phyloP scores from a whole-genome alignment of 116 monocot species.

The Iris pallida region DNA sequence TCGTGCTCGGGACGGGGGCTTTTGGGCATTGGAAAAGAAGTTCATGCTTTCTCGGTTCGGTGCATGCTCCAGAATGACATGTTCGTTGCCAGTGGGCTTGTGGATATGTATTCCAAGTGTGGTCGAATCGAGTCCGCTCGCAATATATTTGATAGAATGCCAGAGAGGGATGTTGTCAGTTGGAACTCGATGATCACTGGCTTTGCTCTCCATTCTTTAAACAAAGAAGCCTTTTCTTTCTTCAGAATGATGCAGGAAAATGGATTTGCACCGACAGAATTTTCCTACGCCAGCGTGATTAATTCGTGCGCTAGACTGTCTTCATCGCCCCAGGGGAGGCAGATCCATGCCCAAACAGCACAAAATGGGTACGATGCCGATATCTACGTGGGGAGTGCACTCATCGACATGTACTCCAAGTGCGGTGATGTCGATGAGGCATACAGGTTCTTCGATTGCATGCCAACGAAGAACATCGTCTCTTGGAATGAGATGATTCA shows the following conservation, averaged over 20 bases:
- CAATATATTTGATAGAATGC: slow-evolving; percentile 51
- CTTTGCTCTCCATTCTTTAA: slow-evolving; percentile 52
- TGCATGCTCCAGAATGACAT: slow-evolving; percentile 42
- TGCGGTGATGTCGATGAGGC: slow-evolving; percentile 67
- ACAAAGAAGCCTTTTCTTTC: slow-evolving; percentile 53
- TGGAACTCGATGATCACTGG: slow-evolving; percentile 97
- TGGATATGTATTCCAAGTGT: slow-evolving; percentile 87
- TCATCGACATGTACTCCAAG: slow-evolving; percentile 89
- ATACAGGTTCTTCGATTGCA: slow-evolving; percentile 44
- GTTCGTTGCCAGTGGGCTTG: slow-evolving; percentile 80
- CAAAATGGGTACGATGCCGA: slow-evolving; percentile 48
- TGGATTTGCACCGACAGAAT: slow-evolving; percentile 61
- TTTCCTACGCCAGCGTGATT: slow-evolving; percentile 73
- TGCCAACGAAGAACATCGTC: slow-evolving; percentile 64
- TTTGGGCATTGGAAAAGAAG: slow-evolving; percentile 56
- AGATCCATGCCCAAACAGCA: slow-evolving; percentile 54
- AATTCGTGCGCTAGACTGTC: slow-evolving; percentile 73
- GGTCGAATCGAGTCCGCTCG: slow-evolving; percentile 46
- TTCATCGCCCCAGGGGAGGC: slow-evolving; percentile 65
- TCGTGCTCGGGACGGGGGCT: slow-evolving; percentile 56
- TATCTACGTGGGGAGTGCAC: slow-evolving; percentile 66
- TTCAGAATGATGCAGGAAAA: slow-evolving; percentile 61
- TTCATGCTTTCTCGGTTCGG: slow-evolving; percentile 61
- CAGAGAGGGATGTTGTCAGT: slow-evolving; percentile 66
- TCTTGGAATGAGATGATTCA: slow-evolving; percentile 99